Conservation (phyloP, 345 rosid species). For the Boechera divaricarpa region DNA sequence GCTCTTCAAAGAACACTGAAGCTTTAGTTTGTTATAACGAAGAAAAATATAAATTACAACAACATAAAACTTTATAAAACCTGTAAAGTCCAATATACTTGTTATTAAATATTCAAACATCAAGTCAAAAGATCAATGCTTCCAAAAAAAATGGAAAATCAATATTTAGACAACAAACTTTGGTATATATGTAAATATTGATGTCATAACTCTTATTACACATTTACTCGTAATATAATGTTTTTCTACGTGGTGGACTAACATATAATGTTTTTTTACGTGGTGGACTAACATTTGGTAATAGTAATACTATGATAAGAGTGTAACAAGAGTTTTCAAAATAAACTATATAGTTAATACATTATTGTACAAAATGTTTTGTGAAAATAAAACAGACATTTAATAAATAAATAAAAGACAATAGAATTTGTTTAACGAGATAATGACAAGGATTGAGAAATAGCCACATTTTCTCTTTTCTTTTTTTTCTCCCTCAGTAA, state of each 20-base stretch:
- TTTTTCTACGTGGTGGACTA: not conserved
- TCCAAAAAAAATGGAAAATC: not conserved
- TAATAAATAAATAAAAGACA: not conserved
- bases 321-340: not conserved
- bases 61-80: too few species aligned
- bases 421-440: constrained; percentile 30
- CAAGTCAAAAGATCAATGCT: not conserved
- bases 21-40: too few species aligned
- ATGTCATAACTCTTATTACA: too few species aligned
- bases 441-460: constrained; percentile 16
- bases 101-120: not conserved
- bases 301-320: constrained; percentile 9
- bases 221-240: not conserved
- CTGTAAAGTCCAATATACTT: too few species aligned
- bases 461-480: not conserved
- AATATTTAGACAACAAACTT: too few species aligned
- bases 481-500: not conserved
- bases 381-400: not conserved
- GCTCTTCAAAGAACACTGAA: too few species aligned
- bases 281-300: not conserved
- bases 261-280: not conserved
- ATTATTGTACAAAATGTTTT: constrained; percentile 14
- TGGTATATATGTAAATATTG: too few species aligned
- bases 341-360: not conserved
- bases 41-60: too few species aligned